These are phyloP conservation scores for Zymoseptoria tritici DNA, from an alignment of 2,329 filamentous ascomycete species.

Conservation along the genomic window DNA sequence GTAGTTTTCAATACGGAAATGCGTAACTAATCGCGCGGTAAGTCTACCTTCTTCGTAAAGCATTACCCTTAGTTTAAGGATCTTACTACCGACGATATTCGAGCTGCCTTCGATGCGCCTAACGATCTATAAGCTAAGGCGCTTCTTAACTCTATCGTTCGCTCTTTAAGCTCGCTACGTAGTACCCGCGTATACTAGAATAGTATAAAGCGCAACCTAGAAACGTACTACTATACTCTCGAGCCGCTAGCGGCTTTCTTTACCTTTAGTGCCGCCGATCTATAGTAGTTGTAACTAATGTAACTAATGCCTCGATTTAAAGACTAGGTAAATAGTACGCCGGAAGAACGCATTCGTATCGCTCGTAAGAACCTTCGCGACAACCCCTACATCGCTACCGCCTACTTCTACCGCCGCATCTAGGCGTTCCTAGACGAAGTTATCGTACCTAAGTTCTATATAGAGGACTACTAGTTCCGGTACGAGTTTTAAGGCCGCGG, in stretches of 20 bases:
- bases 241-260: background rate
- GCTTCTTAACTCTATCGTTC: background rate
- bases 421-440: background rate
- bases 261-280: background rate
- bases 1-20: too few species aligned
- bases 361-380: background rate
- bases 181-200: background rate
- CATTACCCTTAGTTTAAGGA: too few species aligned
- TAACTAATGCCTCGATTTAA: background rate
- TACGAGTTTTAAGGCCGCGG: background rate
- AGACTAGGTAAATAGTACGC: background rate
- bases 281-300: background rate
- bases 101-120: too few species aligned
- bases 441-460: background rate
- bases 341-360: background rate
- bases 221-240: background rate
- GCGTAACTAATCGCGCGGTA: too few species aligned
- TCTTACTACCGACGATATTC: too few species aligned
- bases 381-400: background rate
- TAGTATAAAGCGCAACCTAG: background rate
- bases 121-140: background rate
- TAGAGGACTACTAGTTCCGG: background rate
- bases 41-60: too few species aligned
- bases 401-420: background rate
- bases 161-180: background rate